Conservation (phyloP, 441 rosid genomes). For the Flueggea neowawraea region DNA sequence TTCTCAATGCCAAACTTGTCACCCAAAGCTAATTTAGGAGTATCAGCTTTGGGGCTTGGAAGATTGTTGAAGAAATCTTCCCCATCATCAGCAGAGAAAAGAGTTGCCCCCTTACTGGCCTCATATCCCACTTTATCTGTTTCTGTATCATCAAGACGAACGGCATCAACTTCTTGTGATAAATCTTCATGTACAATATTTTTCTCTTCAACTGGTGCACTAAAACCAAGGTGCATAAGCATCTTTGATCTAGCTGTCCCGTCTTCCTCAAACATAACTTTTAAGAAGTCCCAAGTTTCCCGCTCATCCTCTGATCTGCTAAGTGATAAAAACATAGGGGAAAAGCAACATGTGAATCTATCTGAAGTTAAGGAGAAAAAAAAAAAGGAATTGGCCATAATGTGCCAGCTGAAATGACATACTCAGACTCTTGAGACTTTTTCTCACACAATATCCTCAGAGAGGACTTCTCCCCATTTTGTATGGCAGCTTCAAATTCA, state of each 20-base stretch:
- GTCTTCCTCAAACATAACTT: conserved; percentile 97
- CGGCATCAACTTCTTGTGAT: conserved; percentile 48
- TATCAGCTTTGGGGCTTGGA: conserved; percentile 90
- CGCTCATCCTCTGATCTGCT: conserved; percentile 80
- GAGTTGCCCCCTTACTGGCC: conserved; percentile 38
- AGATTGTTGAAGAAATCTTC: conserved; percentile 98
- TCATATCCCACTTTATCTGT: conserved; percentile 41
- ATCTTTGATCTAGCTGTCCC: conserved; percentile 90
- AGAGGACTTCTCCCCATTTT: conserved; percentile 78
- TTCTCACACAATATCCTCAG: conserved; percentile 76
- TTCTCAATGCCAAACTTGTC: conserved; percentile 36
- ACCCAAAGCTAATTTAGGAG: conserved; percentile 54
- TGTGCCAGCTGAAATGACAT: conserved; percentile 31
- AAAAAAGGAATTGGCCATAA: conserved; percentile 7
- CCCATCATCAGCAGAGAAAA: conserved; percentile 78
- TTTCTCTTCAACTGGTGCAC: conserved; percentile 58
- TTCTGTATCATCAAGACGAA: conserved; percentile 53
- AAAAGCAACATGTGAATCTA: conserved; percentile 19
- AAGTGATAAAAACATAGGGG: conserved; percentile 12
- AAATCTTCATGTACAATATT: conserved; percentile 42
- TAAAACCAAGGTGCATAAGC: conserved; percentile 92
- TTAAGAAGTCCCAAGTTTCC: conserved; percentile 94
- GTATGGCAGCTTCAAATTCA: conserved; percentile 91
- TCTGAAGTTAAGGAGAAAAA: conserved; percentile 7
- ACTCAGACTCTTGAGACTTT: conserved; percentile 87